A percentile compares a stretch with the other conserved stretches of the same genome.
phyloP scores from a whole-genome alignment of 352 stramenopile genomes.

The Globisporangium paroecandrum region DNA sequence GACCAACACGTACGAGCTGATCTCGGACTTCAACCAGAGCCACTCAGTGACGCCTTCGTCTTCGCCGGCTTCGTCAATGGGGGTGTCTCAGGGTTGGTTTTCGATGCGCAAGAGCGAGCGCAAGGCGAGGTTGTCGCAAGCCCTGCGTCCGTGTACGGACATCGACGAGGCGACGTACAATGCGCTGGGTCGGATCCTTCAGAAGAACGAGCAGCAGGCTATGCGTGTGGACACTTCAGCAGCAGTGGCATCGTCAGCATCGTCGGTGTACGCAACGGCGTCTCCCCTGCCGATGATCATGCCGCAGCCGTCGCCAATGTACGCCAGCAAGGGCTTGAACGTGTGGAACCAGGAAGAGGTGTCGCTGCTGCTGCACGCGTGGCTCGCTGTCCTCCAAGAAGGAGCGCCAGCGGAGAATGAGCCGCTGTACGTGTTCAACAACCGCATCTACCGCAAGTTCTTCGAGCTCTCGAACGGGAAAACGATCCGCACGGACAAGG shows the following conservation, averaged over 20 bases:
- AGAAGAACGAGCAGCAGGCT: background rate
- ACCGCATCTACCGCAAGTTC: conserved; percentile 18
- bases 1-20: conserved; percentile 11
- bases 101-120: conserved; percentile 14
- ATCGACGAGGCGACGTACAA: conserved; percentile 11
- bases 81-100: conserved; percentile 4
- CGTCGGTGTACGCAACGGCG: background rate
- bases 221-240: background rate
- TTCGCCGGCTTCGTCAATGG: background rate
- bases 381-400: background rate
- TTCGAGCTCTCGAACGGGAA: conserved; percentile 8
- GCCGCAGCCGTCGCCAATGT: conserved; percentile 8
- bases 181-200: conserved; percentile 4
- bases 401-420: conserved; percentile 11
- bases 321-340: conserved; percentile 10
- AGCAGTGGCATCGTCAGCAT: background rate
- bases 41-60: background rate
- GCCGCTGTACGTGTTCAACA: conserved; percentile 14
- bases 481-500: conserved; percentile 15
- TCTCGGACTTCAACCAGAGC: conserved; percentile 10
- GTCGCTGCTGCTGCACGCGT: conserved; percentile 9
- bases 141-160: conserved; percentile 9
- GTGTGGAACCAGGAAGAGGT: conserved; percentile 18
- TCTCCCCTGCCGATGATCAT: background rate
- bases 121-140: background rate